Conservation (phyloP, 2,329 filamentous ascomycete genomes). For the Daldinia sp. region DNA sequence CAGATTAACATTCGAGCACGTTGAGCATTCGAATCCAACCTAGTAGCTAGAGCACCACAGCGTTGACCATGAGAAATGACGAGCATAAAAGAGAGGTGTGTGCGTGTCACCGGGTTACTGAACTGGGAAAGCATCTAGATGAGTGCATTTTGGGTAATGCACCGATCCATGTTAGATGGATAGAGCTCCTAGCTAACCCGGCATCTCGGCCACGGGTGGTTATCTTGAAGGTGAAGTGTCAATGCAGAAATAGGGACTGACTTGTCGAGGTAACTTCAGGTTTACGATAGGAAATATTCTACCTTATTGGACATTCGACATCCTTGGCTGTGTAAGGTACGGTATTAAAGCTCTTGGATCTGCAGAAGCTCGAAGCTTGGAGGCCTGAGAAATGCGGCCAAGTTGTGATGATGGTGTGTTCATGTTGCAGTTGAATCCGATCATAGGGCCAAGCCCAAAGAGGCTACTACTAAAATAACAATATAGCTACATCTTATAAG, state of each 20-base stretch:
- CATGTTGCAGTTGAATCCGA: conserved; percentile 28
- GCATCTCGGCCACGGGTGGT: conserved; percentile 22
- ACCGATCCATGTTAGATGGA: conserved; percentile 21
- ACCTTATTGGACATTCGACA: conserved; percentile 7
- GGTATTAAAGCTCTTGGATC: conserved; percentile 27
- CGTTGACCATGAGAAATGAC: conserved; percentile 13
- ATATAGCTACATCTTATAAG: too few species aligned
- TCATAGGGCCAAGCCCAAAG: conserved; percentile 7
- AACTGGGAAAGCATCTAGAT: conserved; percentile 16
- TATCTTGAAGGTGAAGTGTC: conserved; percentile 15
- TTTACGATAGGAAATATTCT: conserved; percentile 7
- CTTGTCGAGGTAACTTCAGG: not conserved
- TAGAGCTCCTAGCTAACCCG: conserved; percentile 9
- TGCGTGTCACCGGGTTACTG: conserved; percentile 27
- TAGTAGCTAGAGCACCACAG: conserved; percentile 12
- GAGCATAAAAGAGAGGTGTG: not conserved
- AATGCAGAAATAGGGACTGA: conserved; percentile 12
- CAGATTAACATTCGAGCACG: conserved; percentile 7
- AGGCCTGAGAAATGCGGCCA: conserved; percentile 14
- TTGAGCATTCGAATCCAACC: not conserved
- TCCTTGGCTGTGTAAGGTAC: conserved; percentile 35
- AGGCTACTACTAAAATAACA: not conserved
- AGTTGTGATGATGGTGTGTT: conserved; percentile 16
- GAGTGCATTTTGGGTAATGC: conserved; percentile 12
- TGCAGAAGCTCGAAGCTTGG: conserved; percentile 34